Percentiles rank a stretch among this genome's conserved stretches.
phyloP scores from a whole-genome alignment of 805 yeast genomes.

The Candida parachauliodes region DNA sequence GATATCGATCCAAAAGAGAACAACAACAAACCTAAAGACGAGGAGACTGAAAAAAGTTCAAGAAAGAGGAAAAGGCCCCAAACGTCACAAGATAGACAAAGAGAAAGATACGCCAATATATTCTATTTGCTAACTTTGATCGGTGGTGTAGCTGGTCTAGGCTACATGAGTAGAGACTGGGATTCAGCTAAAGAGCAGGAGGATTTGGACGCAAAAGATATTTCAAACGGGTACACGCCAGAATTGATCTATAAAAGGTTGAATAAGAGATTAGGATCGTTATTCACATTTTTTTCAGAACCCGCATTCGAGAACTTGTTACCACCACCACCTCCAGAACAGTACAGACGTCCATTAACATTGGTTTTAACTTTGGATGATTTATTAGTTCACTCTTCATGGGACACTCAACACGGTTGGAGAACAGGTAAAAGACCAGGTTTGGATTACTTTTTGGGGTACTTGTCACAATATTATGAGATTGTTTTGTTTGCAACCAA shows the following conservation, averaged over 20 bases:
- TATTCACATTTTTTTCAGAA: slow-evolving; percentile 81
- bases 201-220: slow-evolving; percentile 46
- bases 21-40: slow-evolving; percentile 16
- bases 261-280: slow-evolving; percentile 64
- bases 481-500: slow-evolving; percentile 86
- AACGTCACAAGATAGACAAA: slow-evolving; percentile 72
- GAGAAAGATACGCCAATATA: slow-evolving; percentile 77
- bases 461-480: slow-evolving; percentile 92
- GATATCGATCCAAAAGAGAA: slow-evolving; percentile 19
- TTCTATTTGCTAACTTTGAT: slow-evolving; percentile 62
- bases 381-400: slow-evolving; percentile 81
- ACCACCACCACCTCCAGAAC: slow-evolving; percentile 90
- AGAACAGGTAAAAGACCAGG: slow-evolving; percentile 99
- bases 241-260: slow-evolving; percentile 65
- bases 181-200: slow-evolving; percentile 67
- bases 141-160: slow-evolving; percentile 49
- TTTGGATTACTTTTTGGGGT: slow-evolving; percentile 91
- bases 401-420: slow-evolving; percentile 95
- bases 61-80: slow-evolving; percentile 49
- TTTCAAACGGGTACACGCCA: slow-evolving; percentile 68
- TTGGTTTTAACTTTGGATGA: slow-evolving; percentile 88
- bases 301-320: slow-evolving; percentile 91
- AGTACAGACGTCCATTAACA: slow-evolving; percentile 89
- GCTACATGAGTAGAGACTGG: slow-evolving; percentile 80
- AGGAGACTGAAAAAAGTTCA: slow-evolving; percentile 10